Conservation (phyloP, 23 red algal genomes). For the Gracilaria gracilis region DNA sequence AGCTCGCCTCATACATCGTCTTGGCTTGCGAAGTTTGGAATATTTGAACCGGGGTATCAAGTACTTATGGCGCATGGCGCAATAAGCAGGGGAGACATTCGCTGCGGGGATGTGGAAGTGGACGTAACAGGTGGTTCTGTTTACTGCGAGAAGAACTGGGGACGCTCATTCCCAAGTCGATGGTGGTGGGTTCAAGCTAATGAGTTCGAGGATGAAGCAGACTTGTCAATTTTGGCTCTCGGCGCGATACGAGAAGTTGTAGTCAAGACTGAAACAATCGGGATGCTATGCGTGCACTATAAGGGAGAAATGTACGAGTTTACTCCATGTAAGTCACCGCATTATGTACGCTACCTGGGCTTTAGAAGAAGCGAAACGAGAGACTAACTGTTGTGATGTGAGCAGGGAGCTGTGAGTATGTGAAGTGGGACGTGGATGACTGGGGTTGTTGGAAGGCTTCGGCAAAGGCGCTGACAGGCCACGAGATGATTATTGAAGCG, state of each 20-base stretch:
- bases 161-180: conserved; percentile 76
- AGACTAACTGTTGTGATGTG: background rate
- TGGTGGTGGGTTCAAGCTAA: conserved; percentile 96
- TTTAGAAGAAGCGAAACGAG: background rate
- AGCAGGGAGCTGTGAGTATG: conserved; percentile 3
- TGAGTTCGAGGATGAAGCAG: conserved; percentile 44
- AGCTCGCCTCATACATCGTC: conserved; percentile 59
- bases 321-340: conserved; percentile 72
- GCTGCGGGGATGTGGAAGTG: conserved; percentile 10
- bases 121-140: conserved; percentile 43
- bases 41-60: conserved; percentile 98
- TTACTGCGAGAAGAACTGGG: conserved; percentile 99
- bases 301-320: conserved; percentile 78
- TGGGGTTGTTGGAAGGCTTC: conserved; percentile 68
- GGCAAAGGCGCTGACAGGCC: conserved; percentile 20
- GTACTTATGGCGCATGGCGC: conserved; percentile 81
- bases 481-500: conserved; percentile 35
- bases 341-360: too few species aligned
- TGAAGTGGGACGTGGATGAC: conserved; percentile 55
- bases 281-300: conserved; percentile 71
- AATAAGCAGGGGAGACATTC: conserved; percentile 43
- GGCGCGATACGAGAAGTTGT: conserved; percentile 59
- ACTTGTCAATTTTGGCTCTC: conserved; percentile 70
- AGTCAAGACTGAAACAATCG: conserved; percentile 62
- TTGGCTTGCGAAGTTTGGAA: conserved; percentile 76